phyloP scores from a whole-genome alignment of 2,329 filamentous ascomycete species.

The Aspergillaceae sp. region DNA sequence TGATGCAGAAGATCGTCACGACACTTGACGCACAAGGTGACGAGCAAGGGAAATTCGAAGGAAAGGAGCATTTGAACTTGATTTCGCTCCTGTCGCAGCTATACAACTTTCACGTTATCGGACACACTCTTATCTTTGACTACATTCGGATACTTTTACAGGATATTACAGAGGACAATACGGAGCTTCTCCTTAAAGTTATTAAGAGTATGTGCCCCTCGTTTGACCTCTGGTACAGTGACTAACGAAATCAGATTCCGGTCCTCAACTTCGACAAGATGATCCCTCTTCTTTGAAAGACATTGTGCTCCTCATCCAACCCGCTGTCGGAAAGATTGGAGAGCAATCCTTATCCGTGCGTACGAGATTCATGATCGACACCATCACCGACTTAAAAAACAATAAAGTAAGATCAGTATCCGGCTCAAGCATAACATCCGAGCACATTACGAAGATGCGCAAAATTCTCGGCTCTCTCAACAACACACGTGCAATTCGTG shows the following conservation, averaged over 20 bases:
- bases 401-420: conserved; percentile 73
- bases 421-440: conserved; percentile 63
- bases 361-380: conserved; percentile 96
- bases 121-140: conserved; percentile 78
- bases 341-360: conserved; percentile 69
- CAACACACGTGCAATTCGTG: conserved; percentile 53
- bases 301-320: conserved; percentile 71
- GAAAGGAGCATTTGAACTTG: conserved; percentile 65
- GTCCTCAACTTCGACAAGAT: conserved; percentile 75
- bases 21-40: conserved; percentile 62
- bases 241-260: conserved; percentile 46
- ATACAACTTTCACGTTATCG: conserved; percentile 85
- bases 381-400: conserved; percentile 88
- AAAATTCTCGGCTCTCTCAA: conserved; percentile 77
- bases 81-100: conserved; percentile 75
- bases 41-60: conserved; percentile 28
- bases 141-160: conserved; percentile 71
- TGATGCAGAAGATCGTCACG: conserved; percentile 69
- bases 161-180: conserved; percentile 73
- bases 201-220: conserved; percentile 51
- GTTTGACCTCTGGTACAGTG: not conserved
- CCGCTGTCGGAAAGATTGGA: conserved; percentile 58
- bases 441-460: conserved; percentile 81
- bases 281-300: conserved; percentile 83
- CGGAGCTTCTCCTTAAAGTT: conserved; percentile 76